phyloP scores from a whole-genome alignment of 495 filamentous ascomycete genomes.

The Mycothermus thermophilus region DNA sequence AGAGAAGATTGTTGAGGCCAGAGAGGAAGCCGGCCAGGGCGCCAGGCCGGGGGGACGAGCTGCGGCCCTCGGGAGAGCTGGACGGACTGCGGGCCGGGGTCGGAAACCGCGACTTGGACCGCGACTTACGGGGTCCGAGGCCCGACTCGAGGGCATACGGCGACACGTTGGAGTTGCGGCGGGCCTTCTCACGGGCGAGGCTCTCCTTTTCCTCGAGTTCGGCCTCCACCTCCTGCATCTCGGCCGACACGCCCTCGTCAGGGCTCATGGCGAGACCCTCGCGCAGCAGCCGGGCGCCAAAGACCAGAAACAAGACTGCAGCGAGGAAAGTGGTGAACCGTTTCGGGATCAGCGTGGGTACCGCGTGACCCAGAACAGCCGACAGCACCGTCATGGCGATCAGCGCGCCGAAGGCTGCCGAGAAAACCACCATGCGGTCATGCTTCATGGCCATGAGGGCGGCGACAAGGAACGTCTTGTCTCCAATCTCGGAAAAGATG shows the following conservation, averaged over 20 bases:
- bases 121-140: conserved; percentile 38
- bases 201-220: conserved; percentile 92
- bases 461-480: conserved; percentile 96
- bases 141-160: conserved; percentile 55
- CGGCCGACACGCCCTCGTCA: conserved; percentile 78
- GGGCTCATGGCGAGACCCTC: conserved; percentile 81
- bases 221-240: conserved; percentile 94
- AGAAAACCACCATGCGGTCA: conserved; percentile 81
- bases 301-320: conserved; percentile 72
- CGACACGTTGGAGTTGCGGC: conserved; percentile 42
- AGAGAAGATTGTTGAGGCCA: conserved; percentile 76
- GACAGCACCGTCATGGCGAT: conserved; percentile 94
- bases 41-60: conserved; percentile 24
- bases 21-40: conserved; percentile 23
- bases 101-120: conserved; percentile 47
- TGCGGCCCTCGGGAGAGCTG: conserved; percentile 38
- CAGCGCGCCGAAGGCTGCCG: conserved; percentile 80
- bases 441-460: conserved; percentile 99
- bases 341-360: conserved; percentile 83
- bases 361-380: conserved; percentile 84
- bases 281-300: conserved; percentile 70
- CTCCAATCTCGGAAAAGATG: conserved; percentile 89
- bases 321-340: conserved; percentile 76
- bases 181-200: conserved; percentile 39
- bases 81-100: conserved; percentile 46